Conservation (phyloP, 2,329 filamentous ascomycete species). For the Ophiostoma tasmaniense region DNA sequence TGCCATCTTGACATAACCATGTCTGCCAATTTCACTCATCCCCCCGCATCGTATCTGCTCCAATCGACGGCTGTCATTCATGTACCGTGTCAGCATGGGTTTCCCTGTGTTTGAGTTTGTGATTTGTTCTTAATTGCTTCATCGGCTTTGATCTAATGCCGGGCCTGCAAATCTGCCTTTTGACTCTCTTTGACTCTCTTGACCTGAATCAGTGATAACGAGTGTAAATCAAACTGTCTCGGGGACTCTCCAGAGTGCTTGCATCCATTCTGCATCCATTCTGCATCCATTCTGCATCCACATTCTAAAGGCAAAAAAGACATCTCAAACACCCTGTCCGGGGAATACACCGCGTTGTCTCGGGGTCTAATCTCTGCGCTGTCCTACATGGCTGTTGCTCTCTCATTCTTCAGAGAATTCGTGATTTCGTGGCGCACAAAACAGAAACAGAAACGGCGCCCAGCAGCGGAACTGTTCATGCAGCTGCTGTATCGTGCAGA, state of each 20-base stretch:
- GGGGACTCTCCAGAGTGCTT: background rate
- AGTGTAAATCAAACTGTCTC: background rate
- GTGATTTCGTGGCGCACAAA: background rate
- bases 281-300: background rate
- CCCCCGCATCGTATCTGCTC: background rate
- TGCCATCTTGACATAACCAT: background rate
- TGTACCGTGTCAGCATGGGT: background rate
- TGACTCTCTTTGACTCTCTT: too few relatives aligned
- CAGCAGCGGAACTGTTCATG: background rate
- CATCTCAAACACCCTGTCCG: background rate
- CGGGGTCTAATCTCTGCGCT: conserved; percentile 1
- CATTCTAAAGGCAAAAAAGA: too few relatives aligned
- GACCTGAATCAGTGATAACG: background rate
- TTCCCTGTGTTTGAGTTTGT: too few relatives aligned
- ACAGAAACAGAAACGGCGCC: too few relatives aligned
- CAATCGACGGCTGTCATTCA: background rate
- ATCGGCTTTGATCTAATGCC: background rate
- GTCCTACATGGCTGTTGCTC: background rate
- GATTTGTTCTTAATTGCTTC: too few relatives aligned
- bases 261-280: background rate
- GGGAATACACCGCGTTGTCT: conserved; percentile 9
- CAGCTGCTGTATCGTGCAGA: background rate
- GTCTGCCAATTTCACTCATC: background rate
- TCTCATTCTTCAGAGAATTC: background rate
- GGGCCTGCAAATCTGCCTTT: background rate